These are phyloP conservation scores for Stenogyne calaminthoides DNA, from an alignment of 305 asterid species.

Conservation along the genomic window DNA sequence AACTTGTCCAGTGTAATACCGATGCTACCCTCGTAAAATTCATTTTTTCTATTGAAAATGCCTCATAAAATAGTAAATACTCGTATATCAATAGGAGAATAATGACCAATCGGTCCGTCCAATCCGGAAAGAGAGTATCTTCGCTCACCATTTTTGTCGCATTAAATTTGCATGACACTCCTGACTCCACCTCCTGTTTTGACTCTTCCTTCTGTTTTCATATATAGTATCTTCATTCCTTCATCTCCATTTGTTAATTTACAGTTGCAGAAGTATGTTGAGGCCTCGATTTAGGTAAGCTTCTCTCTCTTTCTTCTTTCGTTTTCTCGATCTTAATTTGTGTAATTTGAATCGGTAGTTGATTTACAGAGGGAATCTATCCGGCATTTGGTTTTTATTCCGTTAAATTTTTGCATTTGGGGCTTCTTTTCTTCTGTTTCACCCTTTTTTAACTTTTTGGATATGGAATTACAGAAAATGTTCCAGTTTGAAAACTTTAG, in stretches of 20 bases:
- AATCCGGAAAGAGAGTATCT: constrained; percentile 24
- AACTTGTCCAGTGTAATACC: not conserved
- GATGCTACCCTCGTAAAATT: not conserved
- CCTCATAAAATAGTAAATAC: no score
- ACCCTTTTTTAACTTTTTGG: not conserved
- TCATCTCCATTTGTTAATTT: not conserved
- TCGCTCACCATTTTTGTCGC: no score
- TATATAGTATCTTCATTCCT: not conserved
- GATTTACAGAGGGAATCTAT: constrained; percentile 14
- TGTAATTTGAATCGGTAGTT: not conserved
- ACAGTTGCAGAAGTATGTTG: constrained; percentile 33
- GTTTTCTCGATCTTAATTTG: not conserved
- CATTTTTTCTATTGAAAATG: not conserved
- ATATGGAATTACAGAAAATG: constrained; percentile 23
- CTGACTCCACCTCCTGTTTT: no score
- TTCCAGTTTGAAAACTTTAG: constrained; percentile 31
- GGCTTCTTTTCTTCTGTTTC: not conserved
- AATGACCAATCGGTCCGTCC: constrained; percentile 28
- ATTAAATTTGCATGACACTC: constrained; percentile 31
- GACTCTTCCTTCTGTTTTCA: constrained; percentile 8
- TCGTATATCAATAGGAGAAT: no score
- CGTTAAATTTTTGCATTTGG: not conserved
- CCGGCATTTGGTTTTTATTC: constrained; percentile 24
- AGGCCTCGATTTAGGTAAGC: constrained; percentile 38
- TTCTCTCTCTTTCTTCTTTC: constrained; percentile 1